Conservation (phyloP, 2,329 filamentous ascomycete genomes). For the Ceratocystis albifundus region DNA sequence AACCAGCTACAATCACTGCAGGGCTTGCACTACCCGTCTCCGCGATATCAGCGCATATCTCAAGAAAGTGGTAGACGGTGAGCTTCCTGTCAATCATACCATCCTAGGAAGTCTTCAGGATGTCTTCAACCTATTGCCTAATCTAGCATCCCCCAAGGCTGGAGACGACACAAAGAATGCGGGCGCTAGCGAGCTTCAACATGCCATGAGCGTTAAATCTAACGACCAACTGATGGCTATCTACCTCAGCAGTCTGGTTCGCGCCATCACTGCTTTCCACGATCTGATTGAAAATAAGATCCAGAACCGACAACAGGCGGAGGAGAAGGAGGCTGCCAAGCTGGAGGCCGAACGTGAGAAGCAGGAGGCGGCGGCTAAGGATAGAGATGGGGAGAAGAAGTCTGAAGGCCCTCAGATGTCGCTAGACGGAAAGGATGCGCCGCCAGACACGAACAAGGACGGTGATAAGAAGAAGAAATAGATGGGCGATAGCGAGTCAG, state of each 20-base stretch:
- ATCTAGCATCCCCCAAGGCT: conserved; percentile 72
- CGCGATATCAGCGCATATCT: conserved; percentile 93
- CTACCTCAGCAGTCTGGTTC: conserved; percentile 90
- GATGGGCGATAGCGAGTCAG: not conserved
- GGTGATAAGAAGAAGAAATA: conserved; percentile 44
- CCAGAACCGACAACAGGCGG: conserved; percentile 92
- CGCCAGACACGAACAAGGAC: conserved; percentile 43
- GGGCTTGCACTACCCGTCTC: conserved; percentile 79
- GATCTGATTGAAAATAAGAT: conserved; percentile 99
- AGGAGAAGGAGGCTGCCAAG: conserved; percentile 85
- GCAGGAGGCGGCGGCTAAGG: conserved; percentile 36
- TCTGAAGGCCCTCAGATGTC: conserved; percentile 29
- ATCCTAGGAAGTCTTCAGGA: conserved; percentile 98
- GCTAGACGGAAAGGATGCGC: conserved; percentile 35
- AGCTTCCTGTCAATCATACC: conserved; percentile 90
- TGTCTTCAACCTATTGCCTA: conserved; percentile 95
- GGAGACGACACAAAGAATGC: conserved; percentile 43
- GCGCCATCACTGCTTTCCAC: conserved; percentile 97
- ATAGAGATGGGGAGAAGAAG: conserved; percentile 38
- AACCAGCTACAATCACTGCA: conserved; percentile 96
- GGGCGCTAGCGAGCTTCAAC: conserved; percentile 68
- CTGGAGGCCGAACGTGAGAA: conserved; percentile 53
- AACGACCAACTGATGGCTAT: conserved; percentile 99
- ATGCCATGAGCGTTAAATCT: conserved; percentile 97
- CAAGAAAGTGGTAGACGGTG: conserved; percentile 85